Percentiles rank a stretch among this genome's conserved stretches.
These are phyloP conservation scores for Debaryomyces singareniensis DNA, from an alignment of 1,139 yeast species.

Conservation along the genomic window DNA sequence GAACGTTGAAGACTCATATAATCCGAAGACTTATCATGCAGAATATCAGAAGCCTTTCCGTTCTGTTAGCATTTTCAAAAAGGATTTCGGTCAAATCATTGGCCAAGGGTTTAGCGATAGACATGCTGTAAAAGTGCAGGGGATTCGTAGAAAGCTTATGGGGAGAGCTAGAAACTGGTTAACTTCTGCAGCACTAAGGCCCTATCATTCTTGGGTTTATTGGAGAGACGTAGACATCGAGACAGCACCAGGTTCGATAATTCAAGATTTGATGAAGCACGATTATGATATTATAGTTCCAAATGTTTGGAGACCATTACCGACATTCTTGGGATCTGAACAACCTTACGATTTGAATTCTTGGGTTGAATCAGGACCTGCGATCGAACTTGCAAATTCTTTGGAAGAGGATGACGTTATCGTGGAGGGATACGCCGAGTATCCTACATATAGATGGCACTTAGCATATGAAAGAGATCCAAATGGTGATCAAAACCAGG, in stretches of 20 bases:
- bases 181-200: conserved; percentile 66
- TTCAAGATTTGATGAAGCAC: conserved; percentile 70
- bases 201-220: conserved; percentile 89
- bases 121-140: conserved; percentile 87
- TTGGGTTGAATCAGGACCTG: conserved; percentile 78
- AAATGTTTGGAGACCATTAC: conserved; percentile 85
- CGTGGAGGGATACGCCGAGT: conserved; percentile 88
- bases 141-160: conserved; percentile 80
- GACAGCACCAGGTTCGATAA: conserved; percentile 70
- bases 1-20: conserved; percentile 50
- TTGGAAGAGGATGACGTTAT: conserved; percentile 80
- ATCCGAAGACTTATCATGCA: conserved; percentile 49
- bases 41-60: conserved; percentile 69
- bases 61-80: conserved; percentile 66
- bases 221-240: conserved; percentile 94
- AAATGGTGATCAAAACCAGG: conserved; percentile 57
- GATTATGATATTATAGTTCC: conserved; percentile 83
- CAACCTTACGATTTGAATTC: conserved; percentile 86
- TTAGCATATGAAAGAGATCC: conserved; percentile 67
- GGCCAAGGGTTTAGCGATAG: conserved; percentile 89
- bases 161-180: conserved; percentile 90
- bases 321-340: conserved; percentile 67
- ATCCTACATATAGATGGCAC: conserved; percentile 84
- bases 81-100: conserved; percentile 78
- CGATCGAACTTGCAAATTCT: conserved; percentile 56